Evolutionary conservation across 2,329 filamentous ascomycete genomes (phyloP), one percentile per base, ranked within the genome.

Genomic region (Claviceps lovelessii): DNA sequence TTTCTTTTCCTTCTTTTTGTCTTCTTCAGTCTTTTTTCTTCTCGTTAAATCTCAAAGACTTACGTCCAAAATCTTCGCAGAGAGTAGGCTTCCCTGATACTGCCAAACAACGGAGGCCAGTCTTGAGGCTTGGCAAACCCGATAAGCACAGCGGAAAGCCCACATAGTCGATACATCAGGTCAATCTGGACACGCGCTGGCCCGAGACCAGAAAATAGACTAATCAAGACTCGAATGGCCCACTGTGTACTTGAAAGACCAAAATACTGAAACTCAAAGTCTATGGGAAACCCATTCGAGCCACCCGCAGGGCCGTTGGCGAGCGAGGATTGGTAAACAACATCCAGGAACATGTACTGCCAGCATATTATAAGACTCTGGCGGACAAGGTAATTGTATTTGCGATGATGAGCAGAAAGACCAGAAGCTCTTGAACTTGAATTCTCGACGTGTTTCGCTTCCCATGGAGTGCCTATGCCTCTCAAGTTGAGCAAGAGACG

Each of bases 321-420:
- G 15, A 48, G n/a, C 4, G 52, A 35, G 33, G 28, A 35, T 7
- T 37, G 23, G 28, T 54, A 35, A 4, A 29, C 37, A 5, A 50
- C 28, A 45, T 54, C 53, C 6, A 51, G 47, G 37, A 54, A 54
- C 28, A 51, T 3, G 33, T 37, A 54, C 47, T 54, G 53, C 53
- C 53, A 54, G 39, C 46, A 9, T 8, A 33, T 8, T 7, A 54
- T 23, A 11, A 54, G 35, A 17, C 37, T n/a, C 33, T 54, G 39
- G 28, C 53, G 47, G 29, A 37, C 6, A 2, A 50, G 13, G 10
- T 23, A 50, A 2, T n/a, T 10, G 29, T 23, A 50, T 2, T n/a
- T 10, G 29, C 47, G 53, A 4, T n/a, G 19, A 17, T 8, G 31
- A 8, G 17, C 6, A 6, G 42, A 9, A 13, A 11, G 23, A 45